Conservation (phyloP, 2,329 filamentous ascomycete genomes). For the Trichoderma koningii region DNA sequence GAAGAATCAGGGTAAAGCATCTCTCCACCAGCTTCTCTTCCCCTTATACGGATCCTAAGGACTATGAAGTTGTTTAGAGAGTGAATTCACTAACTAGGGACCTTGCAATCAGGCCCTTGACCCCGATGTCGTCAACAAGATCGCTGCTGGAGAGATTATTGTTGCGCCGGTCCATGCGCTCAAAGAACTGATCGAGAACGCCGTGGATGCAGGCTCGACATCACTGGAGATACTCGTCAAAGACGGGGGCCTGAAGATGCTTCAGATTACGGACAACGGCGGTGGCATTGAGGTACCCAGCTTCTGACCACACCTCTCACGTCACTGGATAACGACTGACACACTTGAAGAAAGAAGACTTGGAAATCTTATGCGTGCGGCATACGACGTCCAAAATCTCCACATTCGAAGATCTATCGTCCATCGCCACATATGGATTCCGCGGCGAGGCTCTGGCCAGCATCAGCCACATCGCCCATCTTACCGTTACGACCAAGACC, state of each 20-base stretch:
- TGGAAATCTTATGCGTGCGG: constrained; percentile 88
- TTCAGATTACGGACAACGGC: constrained; percentile 97
- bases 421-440: constrained; percentile 96
- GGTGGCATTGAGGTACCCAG: constrained; percentile 82
- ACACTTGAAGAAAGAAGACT: constrained; percentile 72
- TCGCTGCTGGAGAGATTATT: constrained; percentile 97
- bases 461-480: constrained; percentile 96
- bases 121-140: constrained; percentile 95
- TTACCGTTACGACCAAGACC: constrained; percentile 92
- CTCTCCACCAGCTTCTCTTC: background rate
- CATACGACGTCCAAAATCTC: constrained; percentile 97
- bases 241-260: constrained; percentile 88
- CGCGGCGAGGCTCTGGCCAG: constrained; percentile 93
- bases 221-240: constrained; percentile 88
- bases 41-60: background rate
- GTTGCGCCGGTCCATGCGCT: constrained; percentile 94
- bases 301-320: background rate
- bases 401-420: constrained; percentile 85
- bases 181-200: constrained; percentile 96
- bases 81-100: background rate
- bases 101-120: constrained; percentile 67
- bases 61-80: background rate
- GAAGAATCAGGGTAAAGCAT: constrained; percentile 51
- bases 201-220: constrained; percentile 95
- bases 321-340: background rate